These are phyloP conservation scores for Diutina ranongensis DNA, from an alignment of 1,139 yeast species.

Conservation along the genomic window DNA sequence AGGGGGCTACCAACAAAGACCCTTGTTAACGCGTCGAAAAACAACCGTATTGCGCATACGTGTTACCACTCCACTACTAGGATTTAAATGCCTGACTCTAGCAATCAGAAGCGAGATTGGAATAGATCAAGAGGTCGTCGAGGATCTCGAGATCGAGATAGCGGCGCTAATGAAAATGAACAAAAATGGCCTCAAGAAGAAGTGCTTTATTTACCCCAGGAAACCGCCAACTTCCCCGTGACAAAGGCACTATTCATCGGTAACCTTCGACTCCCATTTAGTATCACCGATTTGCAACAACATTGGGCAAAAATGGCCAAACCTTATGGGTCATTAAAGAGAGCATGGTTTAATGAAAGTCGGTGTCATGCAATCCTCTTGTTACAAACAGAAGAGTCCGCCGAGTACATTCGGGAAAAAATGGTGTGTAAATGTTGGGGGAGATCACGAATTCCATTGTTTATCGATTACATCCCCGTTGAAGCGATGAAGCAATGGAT, in stretches of 20 bases:
- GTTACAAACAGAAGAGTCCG: constrained; percentile 28
- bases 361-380: constrained; percentile 34
- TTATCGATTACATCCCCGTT: constrained; percentile 34
- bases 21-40: neutral
- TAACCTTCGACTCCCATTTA: constrained; percentile 27
- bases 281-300: constrained; percentile 26
- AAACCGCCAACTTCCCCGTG: constrained; percentile 20
- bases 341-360: constrained; percentile 34
- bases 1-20: too few species aligned
- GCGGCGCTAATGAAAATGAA: neutral
- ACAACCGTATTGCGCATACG: neutral
- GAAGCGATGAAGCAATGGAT: constrained; percentile 36
- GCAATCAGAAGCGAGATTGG: neutral
- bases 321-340: constrained; percentile 18
- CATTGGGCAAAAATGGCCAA: constrained; percentile 21
- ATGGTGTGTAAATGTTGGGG: constrained; percentile 16
- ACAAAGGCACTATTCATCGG: constrained; percentile 35
- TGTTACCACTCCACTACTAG: neutral
- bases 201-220: constrained; percentile 7
- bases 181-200: neutral
- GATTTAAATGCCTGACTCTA: neutral
- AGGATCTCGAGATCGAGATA: neutral
- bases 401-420: constrained; percentile 20
- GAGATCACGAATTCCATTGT: constrained; percentile 14
- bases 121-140: neutral